A percentile compares a stretch with the other conserved stretches of the same genome.
Evolutionary conservation across 306 rosid species (phyloP).

Genomic region (Ormosia emarginata): DNA sequence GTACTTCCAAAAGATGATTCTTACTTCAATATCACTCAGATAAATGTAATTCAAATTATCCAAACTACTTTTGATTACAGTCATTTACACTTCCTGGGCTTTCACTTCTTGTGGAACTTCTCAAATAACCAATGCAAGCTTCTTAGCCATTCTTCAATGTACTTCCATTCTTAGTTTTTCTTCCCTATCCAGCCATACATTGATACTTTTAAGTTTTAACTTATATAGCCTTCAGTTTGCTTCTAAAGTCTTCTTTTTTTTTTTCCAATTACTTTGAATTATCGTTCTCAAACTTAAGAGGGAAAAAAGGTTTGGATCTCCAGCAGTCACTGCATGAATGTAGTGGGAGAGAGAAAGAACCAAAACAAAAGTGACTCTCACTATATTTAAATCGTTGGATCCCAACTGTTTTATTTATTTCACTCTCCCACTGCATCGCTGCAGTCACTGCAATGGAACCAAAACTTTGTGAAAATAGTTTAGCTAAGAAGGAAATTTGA

Average conservation of each 20-base stretch:
- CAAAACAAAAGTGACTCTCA: not conserved
- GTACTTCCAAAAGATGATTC: conserved; percentile 1
- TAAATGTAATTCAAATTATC: not conserved
- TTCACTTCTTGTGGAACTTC: conserved; percentile 2
- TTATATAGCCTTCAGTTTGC: not conserved
- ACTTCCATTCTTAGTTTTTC: not conserved
- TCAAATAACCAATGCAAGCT: conserved; percentile 15
- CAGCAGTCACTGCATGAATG: not conserved
- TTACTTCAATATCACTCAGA: not conserved
- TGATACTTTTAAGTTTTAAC: not conserved
- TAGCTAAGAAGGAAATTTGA: not conserved
- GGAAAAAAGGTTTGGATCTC: not conserved
- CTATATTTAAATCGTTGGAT: not conserved
- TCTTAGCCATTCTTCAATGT: not conserved
- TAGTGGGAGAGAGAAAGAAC: not conserved
- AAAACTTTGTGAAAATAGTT: not conserved
- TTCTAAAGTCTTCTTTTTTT: not conserved
- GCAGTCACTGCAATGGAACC: not conserved
- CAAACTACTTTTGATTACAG: not conserved
- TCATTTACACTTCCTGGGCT: conserved; percentile 3
- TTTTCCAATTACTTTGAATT: not conserved
- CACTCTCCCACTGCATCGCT: not conserved
- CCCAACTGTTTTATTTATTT: not conserved
- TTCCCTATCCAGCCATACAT: not conserved
- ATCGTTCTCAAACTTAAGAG: not conserved